phyloP scores from a whole-genome alignment of 192 early-diverging fungal genomes.

The Linnemannia exigua region DNA sequence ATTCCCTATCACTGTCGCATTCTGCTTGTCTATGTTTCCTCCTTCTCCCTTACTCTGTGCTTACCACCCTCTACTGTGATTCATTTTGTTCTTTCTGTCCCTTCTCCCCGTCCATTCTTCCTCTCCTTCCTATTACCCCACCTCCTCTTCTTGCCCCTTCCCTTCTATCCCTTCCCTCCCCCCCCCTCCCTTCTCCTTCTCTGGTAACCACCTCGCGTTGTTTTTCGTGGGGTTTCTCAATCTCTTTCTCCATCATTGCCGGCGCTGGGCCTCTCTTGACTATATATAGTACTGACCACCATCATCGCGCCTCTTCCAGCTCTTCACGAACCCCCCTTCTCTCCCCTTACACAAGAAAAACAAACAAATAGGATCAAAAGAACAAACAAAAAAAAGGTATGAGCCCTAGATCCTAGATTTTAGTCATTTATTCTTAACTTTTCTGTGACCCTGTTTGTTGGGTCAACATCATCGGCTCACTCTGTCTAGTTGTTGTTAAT shows the following conservation, averaged over 20 bases:
- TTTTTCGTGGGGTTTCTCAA: neutral
- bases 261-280: neutral
- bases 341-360: neutral
- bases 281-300: neutral
- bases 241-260: neutral
- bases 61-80: neutral
- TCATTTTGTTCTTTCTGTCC: neutral
- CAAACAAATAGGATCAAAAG: neutral
- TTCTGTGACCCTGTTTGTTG: neutral
- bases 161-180: neutral
- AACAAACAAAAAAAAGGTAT: neutral
- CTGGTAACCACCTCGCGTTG: conserved; percentile 6
- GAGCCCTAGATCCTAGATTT: neutral
- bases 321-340: neutral
- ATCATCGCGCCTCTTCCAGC: neutral
- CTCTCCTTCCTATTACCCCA: neutral
- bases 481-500: neutral
- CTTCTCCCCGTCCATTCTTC: neutral
- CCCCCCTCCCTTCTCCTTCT: neutral
- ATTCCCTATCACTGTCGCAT: neutral
- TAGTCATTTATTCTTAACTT: too few relatives aligned
- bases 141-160: neutral
- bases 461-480: neutral
- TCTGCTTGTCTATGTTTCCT: neutral
- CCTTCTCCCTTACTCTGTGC: neutral